Conservation (phyloP, 1,284 basidiomycete species). For the Coniferiporia weirii region DNA sequence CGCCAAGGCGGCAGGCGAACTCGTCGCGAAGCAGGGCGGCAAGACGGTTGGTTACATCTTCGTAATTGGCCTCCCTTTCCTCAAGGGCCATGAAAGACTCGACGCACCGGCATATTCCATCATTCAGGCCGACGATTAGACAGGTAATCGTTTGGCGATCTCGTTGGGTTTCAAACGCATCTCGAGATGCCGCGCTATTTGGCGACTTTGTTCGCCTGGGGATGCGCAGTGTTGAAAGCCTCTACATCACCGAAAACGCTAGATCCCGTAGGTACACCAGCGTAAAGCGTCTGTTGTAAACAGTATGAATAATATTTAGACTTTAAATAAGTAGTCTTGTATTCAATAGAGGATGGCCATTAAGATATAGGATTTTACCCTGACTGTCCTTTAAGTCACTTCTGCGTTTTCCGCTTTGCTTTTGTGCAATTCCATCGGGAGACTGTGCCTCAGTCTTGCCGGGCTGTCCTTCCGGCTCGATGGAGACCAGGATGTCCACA, state of each 20-base stretch:
- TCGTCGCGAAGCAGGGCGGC: conserved; percentile 80
- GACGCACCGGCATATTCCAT: conserved; percentile 87
- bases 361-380: conserved; percentile 51
- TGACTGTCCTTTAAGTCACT: conserved; percentile 4
- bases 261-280: background rate
- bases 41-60: conserved; percentile 92
- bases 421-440: conserved; percentile 14
- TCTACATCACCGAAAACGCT: too few relatives aligned
- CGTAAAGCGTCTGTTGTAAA: conserved; percentile 8
- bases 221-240: too few relatives aligned
- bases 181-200: background rate
- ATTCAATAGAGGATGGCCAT: conserved; percentile 71
- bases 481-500: conserved; percentile 47
- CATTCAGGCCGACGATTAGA: conserved; percentile 68
- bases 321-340: conserved; percentile 60
- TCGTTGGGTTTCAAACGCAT: background rate
- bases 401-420: conserved; percentile 22
- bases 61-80: conserved; percentile 84
- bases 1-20: conserved; percentile 89
- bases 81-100: conserved; percentile 75
- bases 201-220: too few relatives aligned
- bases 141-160: background rate
- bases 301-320: conserved; percentile 10
- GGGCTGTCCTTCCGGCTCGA: conserved; percentile 38
- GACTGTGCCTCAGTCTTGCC: conserved; percentile 23